A percentile compares a stretch with the other conserved stretches of the same genome.
Conservation (phyloP, 2,329 filamentous ascomycete genomes). For the Cladosporium sp. region DNA sequence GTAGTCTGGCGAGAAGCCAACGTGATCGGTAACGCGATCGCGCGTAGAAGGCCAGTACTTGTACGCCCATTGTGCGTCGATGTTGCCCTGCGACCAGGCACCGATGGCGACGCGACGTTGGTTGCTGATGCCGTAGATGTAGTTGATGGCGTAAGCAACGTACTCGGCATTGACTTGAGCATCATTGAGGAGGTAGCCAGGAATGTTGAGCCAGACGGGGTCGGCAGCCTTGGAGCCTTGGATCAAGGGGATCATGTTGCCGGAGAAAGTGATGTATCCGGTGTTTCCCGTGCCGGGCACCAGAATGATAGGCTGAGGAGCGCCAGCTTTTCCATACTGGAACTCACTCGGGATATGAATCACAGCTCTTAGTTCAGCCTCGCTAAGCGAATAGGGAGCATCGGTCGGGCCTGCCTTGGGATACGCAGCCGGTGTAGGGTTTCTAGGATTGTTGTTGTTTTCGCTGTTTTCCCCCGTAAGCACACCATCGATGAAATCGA, state of each 20-base stretch:
- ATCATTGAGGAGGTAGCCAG: constrained; percentile 49
- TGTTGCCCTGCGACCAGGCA: constrained; percentile 58
- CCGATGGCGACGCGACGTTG: constrained; percentile 46
- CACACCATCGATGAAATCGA: constrained; percentile 27
- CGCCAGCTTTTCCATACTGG: constrained; percentile 45
- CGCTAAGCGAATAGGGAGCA: constrained; percentile 51
- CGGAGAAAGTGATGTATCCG: constrained; percentile 47
- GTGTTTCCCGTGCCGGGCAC: constrained; percentile 56
- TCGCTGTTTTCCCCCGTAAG: constrained; percentile 29
- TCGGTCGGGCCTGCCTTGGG: constrained; percentile 43
- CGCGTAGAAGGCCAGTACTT: constrained; percentile 59
- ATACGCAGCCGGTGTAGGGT: constrained; percentile 36
- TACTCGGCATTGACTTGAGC: constrained; percentile 56
- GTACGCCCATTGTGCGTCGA: constrained; percentile 58
- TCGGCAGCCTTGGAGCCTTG: constrained; percentile 46
- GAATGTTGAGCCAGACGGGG: constrained; percentile 59
- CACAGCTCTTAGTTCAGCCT: constrained; percentile 50
- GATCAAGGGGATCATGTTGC: constrained; percentile 54
- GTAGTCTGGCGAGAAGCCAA: constrained; percentile 57
- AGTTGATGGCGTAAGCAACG: constrained; percentile 60
- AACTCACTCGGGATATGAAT: constrained; percentile 55
- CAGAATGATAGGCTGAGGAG: constrained; percentile 50
- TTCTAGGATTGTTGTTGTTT: constrained; percentile 31
- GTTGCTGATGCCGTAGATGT: constrained; percentile 47
- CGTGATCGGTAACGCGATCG: constrained; percentile 48